A percentile compares a stretch with the other conserved stretches of the same genome.
These are phyloP conservation scores for Purshia tridentata DNA, from an alignment of 306 rosid genomes.

Conservation along the genomic window DNA sequence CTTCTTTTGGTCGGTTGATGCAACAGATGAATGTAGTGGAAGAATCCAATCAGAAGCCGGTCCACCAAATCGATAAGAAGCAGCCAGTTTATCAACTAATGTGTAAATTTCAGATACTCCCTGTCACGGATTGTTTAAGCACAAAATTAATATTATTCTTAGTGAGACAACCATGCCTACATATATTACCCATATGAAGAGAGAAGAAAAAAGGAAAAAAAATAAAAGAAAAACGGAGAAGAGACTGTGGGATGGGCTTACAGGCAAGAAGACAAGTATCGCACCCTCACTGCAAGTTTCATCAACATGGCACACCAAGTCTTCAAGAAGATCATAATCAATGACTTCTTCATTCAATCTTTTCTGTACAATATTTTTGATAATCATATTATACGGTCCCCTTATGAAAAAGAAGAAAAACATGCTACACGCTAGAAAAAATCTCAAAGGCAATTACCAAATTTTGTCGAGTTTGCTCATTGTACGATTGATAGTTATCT, in stretches of 20 bases:
- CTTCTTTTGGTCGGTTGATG: constrained; percentile 76
- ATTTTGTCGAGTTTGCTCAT: constrained; percentile 77
- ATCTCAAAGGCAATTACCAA: constrained; percentile 48
- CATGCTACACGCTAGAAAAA: constrained; percentile 4
- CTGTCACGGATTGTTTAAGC: constrained; percentile 36
- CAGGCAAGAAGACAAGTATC: constrained; percentile 94
- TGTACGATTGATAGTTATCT: constrained; percentile 57
- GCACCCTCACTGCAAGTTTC: constrained; percentile 75
- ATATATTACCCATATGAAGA: background rate
- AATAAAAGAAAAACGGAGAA: background rate
- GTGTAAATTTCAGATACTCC: constrained; percentile 78
- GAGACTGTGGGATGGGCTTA: constrained; percentile 41
- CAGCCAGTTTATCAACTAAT: constrained; percentile 68
- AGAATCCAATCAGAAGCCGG: constrained; percentile 90
- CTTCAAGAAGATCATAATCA: constrained; percentile 93
- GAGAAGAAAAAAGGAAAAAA: background rate
- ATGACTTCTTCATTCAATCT: constrained; percentile 83
- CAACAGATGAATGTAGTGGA: constrained; percentile 81
- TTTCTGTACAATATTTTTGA: constrained; percentile 46
- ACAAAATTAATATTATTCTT: background rate
- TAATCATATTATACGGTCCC: constrained; percentile 27
- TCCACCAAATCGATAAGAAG: constrained; percentile 84
- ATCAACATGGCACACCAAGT: constrained; percentile 76
- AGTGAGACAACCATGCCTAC: background rate
- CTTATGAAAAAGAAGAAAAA: background rate